Conservation (phyloP, 2,329 filamentous ascomycete genomes). For the Talaromyces sp. region DNA sequence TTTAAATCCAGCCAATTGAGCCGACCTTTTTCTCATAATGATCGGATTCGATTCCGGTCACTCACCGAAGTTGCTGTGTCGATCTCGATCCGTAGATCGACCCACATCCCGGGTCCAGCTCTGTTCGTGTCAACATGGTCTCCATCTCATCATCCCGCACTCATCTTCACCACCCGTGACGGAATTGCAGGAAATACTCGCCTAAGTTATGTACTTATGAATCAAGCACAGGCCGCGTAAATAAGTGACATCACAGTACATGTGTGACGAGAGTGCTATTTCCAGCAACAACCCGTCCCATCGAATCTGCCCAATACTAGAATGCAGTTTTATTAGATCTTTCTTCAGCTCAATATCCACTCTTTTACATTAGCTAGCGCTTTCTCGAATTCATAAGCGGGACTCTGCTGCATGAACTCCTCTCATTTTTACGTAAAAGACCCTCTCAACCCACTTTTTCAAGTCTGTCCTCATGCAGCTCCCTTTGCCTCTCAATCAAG, state of each 20-base stretch:
- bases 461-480: background rate
- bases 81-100: background rate
- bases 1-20: background rate
- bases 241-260: background rate
- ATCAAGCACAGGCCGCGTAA: background rate
- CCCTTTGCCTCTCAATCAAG: background rate
- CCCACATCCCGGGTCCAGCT: background rate
- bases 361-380: background rate
- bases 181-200: background rate
- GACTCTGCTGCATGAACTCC: background rate
- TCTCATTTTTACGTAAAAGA: background rate
- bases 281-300: background rate
- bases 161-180: background rate
- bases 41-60: background rate
- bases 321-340: background rate
- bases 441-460: background rate
- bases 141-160: background rate
- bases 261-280: background rate
- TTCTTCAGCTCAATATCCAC: background rate
- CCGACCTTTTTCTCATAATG: background rate
- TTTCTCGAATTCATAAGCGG: background rate
- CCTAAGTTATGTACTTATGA: too few species aligned
- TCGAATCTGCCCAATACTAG: background rate
- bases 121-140: background rate
- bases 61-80: background rate